These are phyloP conservation scores for Coffea eugenioides DNA, from an alignment of 257 asterid genomes.

Conservation along the genomic window DNA sequence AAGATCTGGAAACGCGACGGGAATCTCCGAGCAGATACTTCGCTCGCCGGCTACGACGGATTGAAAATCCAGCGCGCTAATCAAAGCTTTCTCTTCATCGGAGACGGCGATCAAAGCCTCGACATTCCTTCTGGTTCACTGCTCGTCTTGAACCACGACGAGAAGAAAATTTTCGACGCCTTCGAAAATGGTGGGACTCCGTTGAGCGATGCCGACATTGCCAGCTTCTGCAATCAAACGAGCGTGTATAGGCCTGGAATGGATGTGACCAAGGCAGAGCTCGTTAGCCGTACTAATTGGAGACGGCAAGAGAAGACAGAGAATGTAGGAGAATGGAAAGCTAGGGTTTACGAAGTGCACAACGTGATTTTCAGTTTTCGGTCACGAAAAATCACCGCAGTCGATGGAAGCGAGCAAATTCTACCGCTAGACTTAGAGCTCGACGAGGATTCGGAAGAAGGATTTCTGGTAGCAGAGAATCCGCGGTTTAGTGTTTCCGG, in stretches of 20 bases:
- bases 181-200: constrained; percentile 79
- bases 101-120: constrained; percentile 44
- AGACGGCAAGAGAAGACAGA: constrained; percentile 79
- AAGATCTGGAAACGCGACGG: constrained; percentile 97
- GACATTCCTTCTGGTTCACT: constrained; percentile 65
- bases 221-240: constrained; percentile 70
- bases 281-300: constrained; percentile 86
- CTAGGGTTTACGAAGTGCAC: constrained; percentile 87
- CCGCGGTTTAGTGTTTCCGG: constrained; percentile 76
- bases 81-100: constrained; percentile 84
- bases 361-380: constrained; percentile 77
- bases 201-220: constrained; percentile 57
- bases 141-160: constrained; percentile 83
- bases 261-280: constrained; percentile 87
- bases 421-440: constrained; percentile 69
- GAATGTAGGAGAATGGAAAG: constrained; percentile 79
- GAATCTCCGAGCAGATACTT: constrained; percentile 85
- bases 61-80: constrained; percentile 91
- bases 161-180: constrained; percentile 75
- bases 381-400: constrained; percentile 63
- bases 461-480: constrained; percentile 85
- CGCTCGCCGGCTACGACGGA: constrained; percentile 92
- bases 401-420: constrained; percentile 66
- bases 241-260: constrained; percentile 91
- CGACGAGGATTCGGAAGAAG: constrained; percentile 82